Conservation (phyloP, 2,329 filamentous ascomycete species). For the Alternaria ventricosa region DNA sequence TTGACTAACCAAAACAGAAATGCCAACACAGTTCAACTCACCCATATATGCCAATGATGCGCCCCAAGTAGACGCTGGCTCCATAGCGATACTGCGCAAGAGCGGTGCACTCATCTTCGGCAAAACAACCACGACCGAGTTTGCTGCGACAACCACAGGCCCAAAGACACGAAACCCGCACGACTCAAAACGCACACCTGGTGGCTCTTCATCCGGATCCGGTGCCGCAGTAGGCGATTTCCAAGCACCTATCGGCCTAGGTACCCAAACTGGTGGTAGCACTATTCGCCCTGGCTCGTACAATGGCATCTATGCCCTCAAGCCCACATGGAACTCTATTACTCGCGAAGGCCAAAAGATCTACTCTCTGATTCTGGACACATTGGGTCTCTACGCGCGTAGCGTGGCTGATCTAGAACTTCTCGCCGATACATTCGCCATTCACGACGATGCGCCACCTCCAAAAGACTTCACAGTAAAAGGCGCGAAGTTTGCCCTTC, state of each 20-base stretch:
- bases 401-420: conserved; percentile 65
- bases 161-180: conserved; percentile 66
- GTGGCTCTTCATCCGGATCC: conserved; percentile 72
- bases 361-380: conserved; percentile 67
- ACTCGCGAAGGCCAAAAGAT: conserved; percentile 67
- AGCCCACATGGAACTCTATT: conserved; percentile 70
- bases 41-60: conserved; percentile 58
- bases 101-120: conserved; percentile 64
- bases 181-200: conserved; percentile 61
- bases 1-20: conserved; percentile 43
- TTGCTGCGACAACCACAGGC: conserved; percentile 63
- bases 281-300: conserved; percentile 69
- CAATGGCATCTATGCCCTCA: conserved; percentile 69
- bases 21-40: conserved; percentile 65
- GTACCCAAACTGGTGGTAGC: conserved; percentile 71
- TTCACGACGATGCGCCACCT: conserved; percentile 58
- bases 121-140: conserved; percentile 69
- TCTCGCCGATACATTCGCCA: conserved; percentile 60
- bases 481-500: conserved; percentile 62
- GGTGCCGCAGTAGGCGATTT: conserved; percentile 70
- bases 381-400: conserved; percentile 66
- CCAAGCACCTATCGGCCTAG: conserved; percentile 66
- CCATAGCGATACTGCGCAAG: conserved; percentile 59
- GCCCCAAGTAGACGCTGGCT: conserved; percentile 60
- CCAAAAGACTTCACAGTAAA: conserved; percentile 46